These are phyloP conservation scores for Annulohypoxylon stygium DNA, from an alignment of 495 filamentous ascomycete species.

Conservation along the genomic window DNA sequence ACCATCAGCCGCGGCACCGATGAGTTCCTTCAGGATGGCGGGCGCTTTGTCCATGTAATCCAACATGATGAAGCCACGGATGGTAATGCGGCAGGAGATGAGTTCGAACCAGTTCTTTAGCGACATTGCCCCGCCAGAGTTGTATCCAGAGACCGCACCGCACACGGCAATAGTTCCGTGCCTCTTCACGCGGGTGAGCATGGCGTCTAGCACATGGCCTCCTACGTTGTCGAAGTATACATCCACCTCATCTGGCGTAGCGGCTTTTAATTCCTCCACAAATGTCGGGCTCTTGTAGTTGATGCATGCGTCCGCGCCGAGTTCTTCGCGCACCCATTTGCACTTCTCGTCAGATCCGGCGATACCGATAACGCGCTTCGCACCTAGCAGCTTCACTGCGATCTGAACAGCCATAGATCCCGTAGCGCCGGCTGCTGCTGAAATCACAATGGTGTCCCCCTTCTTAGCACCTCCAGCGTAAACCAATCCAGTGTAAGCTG, in stretches of 20 bases:
- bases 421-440: constrained; percentile 66
- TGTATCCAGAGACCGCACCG: constrained; percentile 66
- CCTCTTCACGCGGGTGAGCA: constrained; percentile 65
- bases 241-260: constrained; percentile 66
- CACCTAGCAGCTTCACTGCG: constrained; percentile 67
- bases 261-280: constrained; percentile 60
- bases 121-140: constrained; percentile 51
- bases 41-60: constrained; percentile 57
- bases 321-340: constrained; percentile 62
- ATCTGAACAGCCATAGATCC: constrained; percentile 74
- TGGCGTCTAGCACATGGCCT: constrained; percentile 68
- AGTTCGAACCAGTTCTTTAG: constrained; percentile 67
- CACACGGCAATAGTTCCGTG: constrained; percentile 66
- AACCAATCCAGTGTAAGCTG: constrained; percentile 66
- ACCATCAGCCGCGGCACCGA: constrained; percentile 55
- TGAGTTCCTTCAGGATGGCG: constrained; percentile 55
- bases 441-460: constrained; percentile 39
- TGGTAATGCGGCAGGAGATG: constrained; percentile 61
- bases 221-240: constrained; percentile 73
- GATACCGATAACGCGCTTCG: constrained; percentile 67
- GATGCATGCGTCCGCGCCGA: constrained; percentile 68
- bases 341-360: constrained; percentile 70
- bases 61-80: constrained; percentile 65
- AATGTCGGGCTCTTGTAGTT: constrained; percentile 69
- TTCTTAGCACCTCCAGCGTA: constrained; percentile 62